These are phyloP conservation scores for Fraxinus nigra DNA, from an alignment of 305 asterid species.

Conservation along the genomic window DNA sequence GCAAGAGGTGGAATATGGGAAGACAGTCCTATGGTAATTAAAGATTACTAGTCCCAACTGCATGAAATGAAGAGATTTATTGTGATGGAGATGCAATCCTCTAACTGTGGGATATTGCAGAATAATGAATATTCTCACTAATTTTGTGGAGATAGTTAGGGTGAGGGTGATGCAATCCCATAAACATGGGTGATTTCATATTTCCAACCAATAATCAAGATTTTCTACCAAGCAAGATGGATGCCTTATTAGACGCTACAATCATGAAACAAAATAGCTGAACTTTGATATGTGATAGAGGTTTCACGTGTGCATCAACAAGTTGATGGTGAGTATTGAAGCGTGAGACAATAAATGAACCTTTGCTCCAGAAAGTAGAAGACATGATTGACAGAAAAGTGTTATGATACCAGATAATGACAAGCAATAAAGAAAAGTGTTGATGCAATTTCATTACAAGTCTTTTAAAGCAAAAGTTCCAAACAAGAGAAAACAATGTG, in stretches of 20 bases:
- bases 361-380: not conserved
- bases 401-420: not conserved
- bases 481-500: not conserved
- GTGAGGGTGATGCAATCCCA: not conserved
- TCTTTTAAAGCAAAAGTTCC: not conserved
- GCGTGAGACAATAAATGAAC: not conserved
- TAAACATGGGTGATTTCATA: not conserved
- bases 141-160: not conserved
- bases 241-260: not conserved
- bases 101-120: not conserved
- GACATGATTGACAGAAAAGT: not conserved
- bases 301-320: not conserved
- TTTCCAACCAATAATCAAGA: not conserved
- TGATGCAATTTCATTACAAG: not conserved
- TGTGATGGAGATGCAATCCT: not conserved
- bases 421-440: not conserved
- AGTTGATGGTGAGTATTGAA: not conserved
- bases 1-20: not conserved
- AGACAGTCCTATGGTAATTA: not conserved
- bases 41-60: not conserved
- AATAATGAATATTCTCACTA: not conserved
- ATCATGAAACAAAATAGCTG: not conserved
- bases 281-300: not conserved
- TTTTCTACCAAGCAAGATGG: not conserved
- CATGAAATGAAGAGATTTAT: not conserved